A percentile compares a stretch with the other conserved stretches of the same genome.
phyloP scores from a whole-genome alignment of 768 basidiomycete genomes.

The Boletus subparvulus region DNA sequence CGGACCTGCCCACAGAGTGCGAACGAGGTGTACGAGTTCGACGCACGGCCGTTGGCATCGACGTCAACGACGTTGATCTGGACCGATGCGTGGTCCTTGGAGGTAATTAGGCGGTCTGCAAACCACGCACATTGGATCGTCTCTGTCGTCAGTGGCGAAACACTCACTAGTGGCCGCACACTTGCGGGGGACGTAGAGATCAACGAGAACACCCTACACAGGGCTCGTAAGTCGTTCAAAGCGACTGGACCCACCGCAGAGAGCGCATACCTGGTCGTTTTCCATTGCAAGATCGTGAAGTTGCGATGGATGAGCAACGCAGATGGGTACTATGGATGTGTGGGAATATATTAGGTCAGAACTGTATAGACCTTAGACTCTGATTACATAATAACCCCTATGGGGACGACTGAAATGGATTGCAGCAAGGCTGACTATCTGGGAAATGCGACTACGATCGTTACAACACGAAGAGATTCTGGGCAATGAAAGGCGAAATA shows the following conservation, averaged over 20 bases:
- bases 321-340: conserved; percentile 15
- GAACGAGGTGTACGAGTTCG: conserved; percentile 82
- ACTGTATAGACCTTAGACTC: conserved; percentile 28
- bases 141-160: neutral
- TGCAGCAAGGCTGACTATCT: neutral
- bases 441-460: neutral
- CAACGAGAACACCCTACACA: conserved; percentile 90
- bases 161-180: conserved; percentile 94
- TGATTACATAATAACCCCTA: conserved; percentile 3
- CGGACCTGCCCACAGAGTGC: conserved; percentile 94
- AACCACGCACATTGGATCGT: conserved; percentile 3
- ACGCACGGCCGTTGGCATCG: conserved; percentile 81
- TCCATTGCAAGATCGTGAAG: conserved; percentile 57
- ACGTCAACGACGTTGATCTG: conserved; percentile 96
- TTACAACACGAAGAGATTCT: neutral
- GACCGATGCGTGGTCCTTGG: conserved; percentile 98
- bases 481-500: neutral
- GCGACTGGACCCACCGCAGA: neutral
- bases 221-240: conserved; percentile 1
- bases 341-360: conserved; percentile 29
- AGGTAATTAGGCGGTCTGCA: conserved; percentile 94
- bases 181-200: conserved; percentile 99
- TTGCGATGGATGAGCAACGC: neutral
- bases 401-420: neutral
- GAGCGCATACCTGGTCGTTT: conserved; percentile 77